Conservation (phyloP, 2,329 filamentous ascomycete genomes). For the Colletotrichum sp. region DNA sequence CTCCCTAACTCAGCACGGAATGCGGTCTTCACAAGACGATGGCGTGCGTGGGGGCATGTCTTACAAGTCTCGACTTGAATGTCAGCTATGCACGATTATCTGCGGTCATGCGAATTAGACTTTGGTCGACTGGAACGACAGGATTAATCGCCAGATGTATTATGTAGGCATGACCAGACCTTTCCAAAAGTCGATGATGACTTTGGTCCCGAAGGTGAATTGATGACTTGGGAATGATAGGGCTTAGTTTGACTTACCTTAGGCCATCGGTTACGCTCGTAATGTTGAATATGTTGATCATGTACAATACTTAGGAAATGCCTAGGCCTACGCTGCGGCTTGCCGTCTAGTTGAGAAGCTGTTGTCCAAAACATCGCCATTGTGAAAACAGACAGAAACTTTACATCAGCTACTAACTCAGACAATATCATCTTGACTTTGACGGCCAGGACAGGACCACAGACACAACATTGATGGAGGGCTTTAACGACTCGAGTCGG, state of each 20-base stretch:
- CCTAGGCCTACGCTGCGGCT: neutral
- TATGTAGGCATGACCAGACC: neutral
- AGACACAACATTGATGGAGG: no score
- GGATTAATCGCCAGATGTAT: neutral
- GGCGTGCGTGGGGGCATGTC: neutral
- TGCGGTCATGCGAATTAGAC: neutral
- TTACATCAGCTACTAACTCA: no score
- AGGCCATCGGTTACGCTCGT: no score
- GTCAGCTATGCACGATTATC: neutral
- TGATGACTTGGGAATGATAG: neutral
- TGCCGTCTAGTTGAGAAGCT: neutral
- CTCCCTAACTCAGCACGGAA: no score
- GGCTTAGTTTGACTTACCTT: neutral
- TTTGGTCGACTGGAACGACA: neutral
- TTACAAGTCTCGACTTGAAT: neutral
- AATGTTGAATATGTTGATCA: neutral
- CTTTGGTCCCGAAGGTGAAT: neutral
- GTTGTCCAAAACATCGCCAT: no score
- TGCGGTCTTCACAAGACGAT: no score
- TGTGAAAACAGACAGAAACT: no score
- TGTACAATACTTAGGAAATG: neutral
- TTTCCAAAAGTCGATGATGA: no score
- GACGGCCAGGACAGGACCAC: no score
- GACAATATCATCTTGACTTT: no score
- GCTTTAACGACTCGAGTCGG: no score